Evolutionary conservation across 208 protist genomes (phyloP), one percentile per base, ranked within the genome.

Genomic region (Trypanosoma avium): DNA sequence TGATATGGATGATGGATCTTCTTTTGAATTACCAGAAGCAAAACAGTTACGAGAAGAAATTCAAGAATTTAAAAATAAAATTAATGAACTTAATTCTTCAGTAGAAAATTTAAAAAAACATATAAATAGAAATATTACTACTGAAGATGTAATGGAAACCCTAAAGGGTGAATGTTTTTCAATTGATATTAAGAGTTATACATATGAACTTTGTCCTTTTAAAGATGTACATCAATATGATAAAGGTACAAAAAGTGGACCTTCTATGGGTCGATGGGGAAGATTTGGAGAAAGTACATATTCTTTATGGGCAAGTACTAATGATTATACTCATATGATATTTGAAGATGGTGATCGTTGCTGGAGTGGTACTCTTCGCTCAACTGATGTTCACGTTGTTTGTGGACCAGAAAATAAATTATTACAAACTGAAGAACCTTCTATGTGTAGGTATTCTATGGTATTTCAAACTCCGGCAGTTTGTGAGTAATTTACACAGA

Each of bases 401-500:
- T 94, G 88, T 40, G 84, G 82, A 26, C 50, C 73, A 1, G 79
- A 88, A 33, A 86, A 87, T 57, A 77, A 77, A 24, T 57, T 92
- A 6, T 38, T 64, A 0, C 35, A 66, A n/a, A 60, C 85, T 4
- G 82, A 88, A 22, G 84, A 94, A 64, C 84, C 82, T 27, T 74
- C 77, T 29, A 79, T 88, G 74, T 94, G 88, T 61, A 73, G 60
- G n/a, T 94, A 94, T 61, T 47, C 33, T 43, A 81, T 94, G 74
- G 72, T 86, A 12, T 92, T 90, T 67, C 75, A 92, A 40, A 90
- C 84, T 10, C 84, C 84, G 10, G 84, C 82, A 0, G 45, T 84
- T 29, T 94, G 88, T 45, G 77, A 87, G 45, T 81, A 84, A 26
- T 46, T 12, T 26, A n/a, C n/a, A n/a, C n/a, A n/a, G n/a, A n/a